Conservation (phyloP, 2,329 filamentous ascomycete genomes). For the Taxawa tesnikishii region DNA sequence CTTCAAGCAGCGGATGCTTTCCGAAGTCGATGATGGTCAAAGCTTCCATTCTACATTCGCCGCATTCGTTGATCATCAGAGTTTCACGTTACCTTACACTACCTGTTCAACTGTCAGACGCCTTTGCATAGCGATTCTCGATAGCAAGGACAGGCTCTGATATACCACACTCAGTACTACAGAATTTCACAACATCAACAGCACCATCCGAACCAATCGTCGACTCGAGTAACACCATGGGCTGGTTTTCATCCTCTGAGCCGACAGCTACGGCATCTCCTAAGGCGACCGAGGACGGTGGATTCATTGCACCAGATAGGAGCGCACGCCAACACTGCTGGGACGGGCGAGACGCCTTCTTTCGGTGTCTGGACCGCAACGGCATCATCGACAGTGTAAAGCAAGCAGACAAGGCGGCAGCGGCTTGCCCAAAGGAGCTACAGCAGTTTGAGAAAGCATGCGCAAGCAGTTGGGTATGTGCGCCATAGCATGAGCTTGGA, state of each 20-base stretch:
- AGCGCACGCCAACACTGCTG: conserved; percentile 75
- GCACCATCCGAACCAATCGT: too few species aligned
- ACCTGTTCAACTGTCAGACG: too few species aligned
- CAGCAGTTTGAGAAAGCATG: conserved; percentile 72
- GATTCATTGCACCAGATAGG: conserved; percentile 71
- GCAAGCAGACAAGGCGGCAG: conserved; percentile 39
- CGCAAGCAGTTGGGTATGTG: conserved; percentile 75
- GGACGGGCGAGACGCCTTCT: conserved; percentile 80
- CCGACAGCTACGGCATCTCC: conserved; percentile 13
- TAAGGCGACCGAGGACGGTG: conserved; percentile 37
- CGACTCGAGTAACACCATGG: conserved; percentile 14
- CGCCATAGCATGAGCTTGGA: neutral
- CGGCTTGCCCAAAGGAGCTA: conserved; percentile 45
- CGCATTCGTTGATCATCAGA: too few species aligned
- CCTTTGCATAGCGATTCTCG: too few species aligned
- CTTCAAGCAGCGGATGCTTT: too few species aligned
- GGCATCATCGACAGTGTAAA: conserved; percentile 64
- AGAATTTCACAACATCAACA: too few species aligned
- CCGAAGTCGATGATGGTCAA: too few species aligned
- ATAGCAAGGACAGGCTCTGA: too few species aligned
- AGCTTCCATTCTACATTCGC: too few species aligned
- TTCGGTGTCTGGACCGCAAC: conserved; percentile 72
- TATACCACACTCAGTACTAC: too few species aligned
- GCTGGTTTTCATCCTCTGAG: conserved; percentile 19
- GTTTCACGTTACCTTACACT: too few species aligned